Evolutionary conservation across 164 flowering plant species (phyloP).

Genomic region (Macadamia integrifolia): DNA sequence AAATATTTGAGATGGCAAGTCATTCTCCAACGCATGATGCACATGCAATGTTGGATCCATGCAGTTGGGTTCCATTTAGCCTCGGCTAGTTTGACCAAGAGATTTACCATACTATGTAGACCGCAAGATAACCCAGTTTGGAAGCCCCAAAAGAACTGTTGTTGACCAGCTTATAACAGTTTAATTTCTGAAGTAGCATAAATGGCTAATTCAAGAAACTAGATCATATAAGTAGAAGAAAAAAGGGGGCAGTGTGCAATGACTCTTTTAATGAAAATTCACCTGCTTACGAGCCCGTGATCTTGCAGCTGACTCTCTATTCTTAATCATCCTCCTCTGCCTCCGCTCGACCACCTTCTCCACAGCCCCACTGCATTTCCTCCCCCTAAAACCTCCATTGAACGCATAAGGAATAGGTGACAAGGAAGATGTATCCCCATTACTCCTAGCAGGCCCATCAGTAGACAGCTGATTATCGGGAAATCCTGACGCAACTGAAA

Average conservation of each 20-base stretch:
- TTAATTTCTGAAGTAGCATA: too few relatives aligned
- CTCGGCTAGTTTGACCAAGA: too few relatives aligned
- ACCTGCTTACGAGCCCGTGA: conserved; percentile 97
- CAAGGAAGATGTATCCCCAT: conserved; percentile 72
- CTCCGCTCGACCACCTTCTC: conserved; percentile 91
- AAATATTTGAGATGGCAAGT: too few relatives aligned
- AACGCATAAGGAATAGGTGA: conserved; percentile 74
- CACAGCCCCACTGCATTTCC: conserved; percentile 46
- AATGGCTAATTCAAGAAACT: background rate
- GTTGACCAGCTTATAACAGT: too few relatives aligned
- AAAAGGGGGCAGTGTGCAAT: background rate
- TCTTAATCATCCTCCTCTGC: conserved; percentile 89
- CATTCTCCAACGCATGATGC: too few relatives aligned
- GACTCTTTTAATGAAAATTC: background rate
- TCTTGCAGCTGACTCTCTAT: conserved; percentile 92
- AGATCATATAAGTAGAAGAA: background rate
- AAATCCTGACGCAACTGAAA: conserved; percentile 32
- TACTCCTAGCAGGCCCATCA: conserved; percentile 66
- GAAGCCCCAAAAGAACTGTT: conserved; percentile 6
- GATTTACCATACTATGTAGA: too few relatives aligned
- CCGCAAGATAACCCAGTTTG: conserved; percentile 31
- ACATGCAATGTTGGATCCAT: too few relatives aligned
- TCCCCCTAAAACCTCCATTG: conserved; percentile 55
- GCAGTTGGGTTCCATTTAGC: too few relatives aligned
- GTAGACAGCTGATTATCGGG: conserved; percentile 64